A percentile compares a stretch with the other conserved stretches of the same genome.
phyloP scores from a whole-genome alignment of 192 early-diverging fungal genomes.

The Coemansia sp. region DNA sequence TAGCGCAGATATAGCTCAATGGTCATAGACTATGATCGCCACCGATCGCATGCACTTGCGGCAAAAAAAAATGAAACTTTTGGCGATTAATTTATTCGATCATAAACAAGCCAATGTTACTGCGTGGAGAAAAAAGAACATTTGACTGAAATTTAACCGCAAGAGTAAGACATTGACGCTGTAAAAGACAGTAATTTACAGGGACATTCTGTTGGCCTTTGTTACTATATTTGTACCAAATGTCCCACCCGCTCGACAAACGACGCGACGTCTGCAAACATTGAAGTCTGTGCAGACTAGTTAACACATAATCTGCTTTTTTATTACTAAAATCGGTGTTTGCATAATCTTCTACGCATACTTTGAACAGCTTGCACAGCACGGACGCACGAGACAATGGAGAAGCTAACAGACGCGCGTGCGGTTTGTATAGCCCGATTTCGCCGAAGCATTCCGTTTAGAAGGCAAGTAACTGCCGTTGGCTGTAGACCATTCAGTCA shows the following conservation, averaged over 20 bases:
- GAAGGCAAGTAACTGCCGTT: slow-evolving; percentile 21
- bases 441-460: slow-evolving; percentile 4
- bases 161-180: not conserved
- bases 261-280: not conserved
- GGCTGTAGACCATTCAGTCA: not conserved
- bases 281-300: not conserved
- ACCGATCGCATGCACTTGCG: too few relatives aligned
- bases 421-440: slow-evolving; percentile 8
- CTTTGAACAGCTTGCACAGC: not conserved
- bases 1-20: too few relatives aligned
- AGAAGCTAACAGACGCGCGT: slow-evolving; percentile 6
- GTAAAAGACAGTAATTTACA: not conserved
- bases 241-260: not conserved
- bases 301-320: too few relatives aligned
- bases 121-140: not conserved
- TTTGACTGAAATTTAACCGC: slow-evolving; percentile 3
- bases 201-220: not conserved
- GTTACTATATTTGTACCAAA: slow-evolving; percentile 1
- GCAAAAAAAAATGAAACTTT: not conserved
- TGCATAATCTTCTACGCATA: too few relatives aligned
- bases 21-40: too few relatives aligned
- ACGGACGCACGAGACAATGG: slow-evolving; percentile 9
- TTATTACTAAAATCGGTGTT: too few relatives aligned
- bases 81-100: not conserved
- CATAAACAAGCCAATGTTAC: not conserved